Evolutionary conservation across 1,139 yeast species (phyloP).

Genomic region (Candida pseudoviswanathii): DNA sequence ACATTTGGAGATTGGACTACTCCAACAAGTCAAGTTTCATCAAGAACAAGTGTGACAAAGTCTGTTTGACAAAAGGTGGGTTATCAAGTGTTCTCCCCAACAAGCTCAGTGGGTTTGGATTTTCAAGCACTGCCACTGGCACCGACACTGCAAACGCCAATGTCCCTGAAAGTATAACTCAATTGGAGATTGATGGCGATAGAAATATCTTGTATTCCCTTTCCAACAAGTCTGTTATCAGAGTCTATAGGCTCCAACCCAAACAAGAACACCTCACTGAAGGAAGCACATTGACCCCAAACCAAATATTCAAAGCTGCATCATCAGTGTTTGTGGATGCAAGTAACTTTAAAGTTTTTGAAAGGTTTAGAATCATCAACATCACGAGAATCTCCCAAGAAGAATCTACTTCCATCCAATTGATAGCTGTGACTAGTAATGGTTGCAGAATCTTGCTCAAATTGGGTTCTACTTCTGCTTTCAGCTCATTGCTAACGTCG

Average conservation of each 20-base stretch:
- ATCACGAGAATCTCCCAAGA: constrained; percentile 61
- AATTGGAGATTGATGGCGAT: constrained; percentile 73
- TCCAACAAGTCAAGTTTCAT: constrained; percentile 89
- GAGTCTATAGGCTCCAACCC: constrained; percentile 65
- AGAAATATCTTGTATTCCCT: constrained; percentile 79
- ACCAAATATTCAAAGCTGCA: constrained; percentile 56
- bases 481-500: constrained; percentile 31
- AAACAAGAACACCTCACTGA: constrained; percentile 40
- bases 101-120: constrained; percentile 45
- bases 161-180: constrained; percentile 59
- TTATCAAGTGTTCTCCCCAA: constrained; percentile 61
- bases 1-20: constrained; percentile 87
- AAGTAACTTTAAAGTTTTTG: constrained; percentile 44
- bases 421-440: constrained; percentile 82
- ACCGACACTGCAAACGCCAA: constrained; percentile 15
- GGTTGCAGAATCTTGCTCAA: constrained; percentile 82
- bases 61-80: constrained; percentile 73
- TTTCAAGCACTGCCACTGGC: constrained; percentile 14
- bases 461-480: constrained; percentile 35
- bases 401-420: constrained; percentile 72
- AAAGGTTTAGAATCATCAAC: constrained; percentile 57
- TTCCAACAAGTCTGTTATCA: constrained; percentile 78
- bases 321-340: constrained; percentile 56
- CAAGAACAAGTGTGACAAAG: constrained; percentile 78
- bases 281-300: constrained; percentile 45